Conservation (phyloP, 202 grass and related monocot genomes). For the Carex arenaria region DNA sequence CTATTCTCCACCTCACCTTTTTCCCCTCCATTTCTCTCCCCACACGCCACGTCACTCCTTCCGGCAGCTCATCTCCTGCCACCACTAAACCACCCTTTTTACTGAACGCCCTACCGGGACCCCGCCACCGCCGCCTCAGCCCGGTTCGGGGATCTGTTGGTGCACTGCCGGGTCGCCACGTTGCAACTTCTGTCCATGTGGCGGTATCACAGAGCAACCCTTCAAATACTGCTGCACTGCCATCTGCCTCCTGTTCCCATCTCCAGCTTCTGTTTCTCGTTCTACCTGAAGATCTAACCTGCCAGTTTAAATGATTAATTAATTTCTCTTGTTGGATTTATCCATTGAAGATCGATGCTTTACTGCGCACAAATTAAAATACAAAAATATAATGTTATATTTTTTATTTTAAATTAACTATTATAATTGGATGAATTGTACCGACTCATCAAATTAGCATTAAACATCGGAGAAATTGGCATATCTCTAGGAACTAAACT, state of each 20-base stretch:
- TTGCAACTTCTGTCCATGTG: conserved; percentile 54
- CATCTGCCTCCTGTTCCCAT: conserved; percentile 89
- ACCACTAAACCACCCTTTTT: conserved; percentile 69
- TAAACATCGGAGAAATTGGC: background rate
- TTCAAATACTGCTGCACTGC: conserved; percentile 63
- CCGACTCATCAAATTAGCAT: background rate
- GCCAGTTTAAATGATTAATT: background rate
- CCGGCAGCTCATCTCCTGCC: conserved; percentile 60
- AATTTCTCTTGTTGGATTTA: background rate
- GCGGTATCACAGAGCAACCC: conserved; percentile 57
- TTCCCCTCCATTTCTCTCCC: conserved; percentile 63
- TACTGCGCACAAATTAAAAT: background rate
- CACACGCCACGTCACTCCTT: conserved; percentile 72
- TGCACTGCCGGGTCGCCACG: conserved; percentile 29
- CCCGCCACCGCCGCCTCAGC: conserved; percentile 47
- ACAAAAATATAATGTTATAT: background rate
- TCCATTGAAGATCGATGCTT: too few relatives aligned
- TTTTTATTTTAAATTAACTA: background rate
- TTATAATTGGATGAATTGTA: background rate
- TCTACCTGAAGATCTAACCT: conserved; percentile 40
- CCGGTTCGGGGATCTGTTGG: conserved; percentile 42
- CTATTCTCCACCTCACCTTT: conserved; percentile 60
- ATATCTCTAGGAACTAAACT: background rate
- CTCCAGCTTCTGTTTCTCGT: conserved; percentile 53
- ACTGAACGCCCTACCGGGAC: conserved; percentile 60